A percentile compares a stretch with the other conserved stretches of the same genome.
phyloP scores from a whole-genome alignment of 1,139 yeast species.

The Geotrichum cucujoidarum region DNA sequence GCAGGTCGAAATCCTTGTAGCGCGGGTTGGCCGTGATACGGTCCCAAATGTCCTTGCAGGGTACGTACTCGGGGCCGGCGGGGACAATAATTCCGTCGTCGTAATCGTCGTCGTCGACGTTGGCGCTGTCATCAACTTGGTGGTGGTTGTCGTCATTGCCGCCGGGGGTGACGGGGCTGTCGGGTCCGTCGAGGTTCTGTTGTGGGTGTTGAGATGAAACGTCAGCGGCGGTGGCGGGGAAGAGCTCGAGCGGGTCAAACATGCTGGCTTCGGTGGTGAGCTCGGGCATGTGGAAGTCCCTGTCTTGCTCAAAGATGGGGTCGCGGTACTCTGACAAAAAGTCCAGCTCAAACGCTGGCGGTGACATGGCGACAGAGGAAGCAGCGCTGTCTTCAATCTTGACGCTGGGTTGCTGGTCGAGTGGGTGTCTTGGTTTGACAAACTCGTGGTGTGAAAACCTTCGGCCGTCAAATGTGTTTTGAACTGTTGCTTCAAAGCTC shows the following conservation, averaged over 20 bases:
- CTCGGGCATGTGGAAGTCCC: constrained; percentile 5
- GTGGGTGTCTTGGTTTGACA: constrained; percentile 20
- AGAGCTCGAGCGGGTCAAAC: constrained; percentile 16
- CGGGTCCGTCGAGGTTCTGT: no score
- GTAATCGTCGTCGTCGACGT: constrained; percentile 1
- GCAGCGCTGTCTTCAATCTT: not conserved
- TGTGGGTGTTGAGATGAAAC: no score
- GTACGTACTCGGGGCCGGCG: constrained; percentile 39
- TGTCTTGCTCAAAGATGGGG: constrained; percentile 31
- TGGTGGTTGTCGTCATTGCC: constrained; percentile 30
- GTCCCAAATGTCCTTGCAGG: constrained; percentile 94
- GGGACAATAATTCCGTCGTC: constrained; percentile 31
- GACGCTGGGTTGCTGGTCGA: constrained; percentile 15
- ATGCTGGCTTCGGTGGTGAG: constrained; percentile 15
- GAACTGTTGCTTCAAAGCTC: not conserved
- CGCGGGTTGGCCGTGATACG: constrained; percentile 90
- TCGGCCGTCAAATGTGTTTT: not conserved
- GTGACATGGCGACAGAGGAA: constrained; percentile 23
- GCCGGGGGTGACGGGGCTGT: constrained; percentile 40
- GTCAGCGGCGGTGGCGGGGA: constrained; percentile 19
- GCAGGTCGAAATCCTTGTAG: constrained; percentile 88
- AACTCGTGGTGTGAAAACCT: not conserved
- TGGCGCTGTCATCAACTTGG: not conserved
- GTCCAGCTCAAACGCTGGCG: constrained; percentile 32
- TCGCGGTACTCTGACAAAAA: constrained; percentile 36